Conservation (phyloP, 768 basidiomycete genomes). For the Paxillus ammoniavirescens region DNA sequence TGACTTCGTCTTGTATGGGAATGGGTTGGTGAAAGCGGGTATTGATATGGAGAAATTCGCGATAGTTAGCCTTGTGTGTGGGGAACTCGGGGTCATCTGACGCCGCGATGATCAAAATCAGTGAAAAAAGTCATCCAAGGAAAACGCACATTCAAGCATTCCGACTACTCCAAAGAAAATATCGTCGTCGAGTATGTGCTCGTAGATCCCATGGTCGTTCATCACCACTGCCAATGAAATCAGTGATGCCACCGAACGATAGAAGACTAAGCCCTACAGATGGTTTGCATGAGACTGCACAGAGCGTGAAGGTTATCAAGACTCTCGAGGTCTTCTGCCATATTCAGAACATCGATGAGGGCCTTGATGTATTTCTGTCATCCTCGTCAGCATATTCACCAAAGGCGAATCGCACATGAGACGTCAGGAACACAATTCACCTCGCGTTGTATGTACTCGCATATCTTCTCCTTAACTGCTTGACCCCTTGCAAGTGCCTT, state of each 20-base stretch:
- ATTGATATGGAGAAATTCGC: constrained; percentile 82
- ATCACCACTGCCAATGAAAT: constrained; percentile 65
- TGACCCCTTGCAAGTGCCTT: constrained; percentile 73
- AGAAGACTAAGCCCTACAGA: constrained; percentile 54
- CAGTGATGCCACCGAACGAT: background rate
- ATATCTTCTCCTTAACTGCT: constrained; percentile 76
- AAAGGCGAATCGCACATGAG: background rate
- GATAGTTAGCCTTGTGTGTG: constrained; percentile 94
- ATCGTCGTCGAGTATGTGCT: constrained; percentile 92
- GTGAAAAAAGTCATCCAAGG: constrained; percentile 3
- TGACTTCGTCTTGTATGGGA: constrained; percentile 67
- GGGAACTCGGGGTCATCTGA: constrained; percentile 97
- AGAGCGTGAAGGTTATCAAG: constrained; percentile 87
- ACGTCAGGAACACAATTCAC: constrained; percentile 42
- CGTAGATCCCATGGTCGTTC: constrained; percentile 93
- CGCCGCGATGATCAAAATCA: constrained; percentile 15
- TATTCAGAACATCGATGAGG: constrained; percentile 78
- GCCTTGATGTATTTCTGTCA: constrained; percentile 82
- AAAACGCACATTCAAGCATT: constrained; percentile 90
- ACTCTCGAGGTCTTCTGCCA: constrained; percentile 92
- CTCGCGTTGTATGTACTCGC: constrained; percentile 84
- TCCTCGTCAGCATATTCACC: constrained; percentile 3
- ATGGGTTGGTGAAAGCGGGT: constrained; percentile 91
- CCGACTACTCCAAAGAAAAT: constrained; percentile 91
- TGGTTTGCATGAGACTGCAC: constrained; percentile 91